phyloP scores from a whole-genome alignment of 176 grass and related monocot species.

The Calamus simplicifolius region DNA sequence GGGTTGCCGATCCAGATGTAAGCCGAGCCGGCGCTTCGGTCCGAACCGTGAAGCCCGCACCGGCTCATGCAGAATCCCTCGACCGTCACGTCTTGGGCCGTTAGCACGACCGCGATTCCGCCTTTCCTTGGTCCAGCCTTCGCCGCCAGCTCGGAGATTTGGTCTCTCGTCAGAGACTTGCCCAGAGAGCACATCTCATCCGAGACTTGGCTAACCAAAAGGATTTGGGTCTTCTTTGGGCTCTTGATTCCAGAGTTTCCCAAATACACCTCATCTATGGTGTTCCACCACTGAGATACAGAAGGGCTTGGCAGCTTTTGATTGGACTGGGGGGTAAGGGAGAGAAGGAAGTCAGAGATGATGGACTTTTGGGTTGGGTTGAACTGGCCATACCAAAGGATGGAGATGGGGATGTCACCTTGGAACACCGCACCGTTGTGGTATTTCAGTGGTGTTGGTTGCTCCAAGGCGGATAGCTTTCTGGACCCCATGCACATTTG shows the following conservation, averaged over 20 bases:
- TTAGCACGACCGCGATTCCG: conserved; percentile 45
- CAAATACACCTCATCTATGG: conserved; percentile 30
- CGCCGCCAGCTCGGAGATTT: conserved; percentile 42
- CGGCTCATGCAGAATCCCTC: conserved; percentile 58
- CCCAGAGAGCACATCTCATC: conserved; percentile 49
- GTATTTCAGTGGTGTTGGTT: conserved; percentile 40
- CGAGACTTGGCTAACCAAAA: conserved; percentile 28
- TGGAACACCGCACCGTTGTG: conserved; percentile 50
- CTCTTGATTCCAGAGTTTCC: background rate
- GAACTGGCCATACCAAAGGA: conserved; percentile 89
- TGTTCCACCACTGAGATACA: conserved; percentile 48
- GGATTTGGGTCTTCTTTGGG: conserved; percentile 18
- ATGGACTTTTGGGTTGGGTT: conserved; percentile 44
- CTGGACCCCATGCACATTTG: conserved; percentile 22
- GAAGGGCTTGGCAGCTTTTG: conserved; percentile 20
- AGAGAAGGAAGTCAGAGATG: conserved; percentile 62
- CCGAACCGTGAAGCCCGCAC: conserved; percentile 46
- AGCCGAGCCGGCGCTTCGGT: conserved; percentile 32
- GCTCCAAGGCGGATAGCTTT: conserved; percentile 42
- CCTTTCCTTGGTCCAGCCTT: conserved; percentile 12
- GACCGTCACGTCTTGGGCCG: conserved; percentile 49
- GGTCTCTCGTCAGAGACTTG: conserved; percentile 29
- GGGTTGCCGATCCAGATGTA: conserved; percentile 18
- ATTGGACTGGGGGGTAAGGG: conserved; percentile 7
- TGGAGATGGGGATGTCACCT: conserved; percentile 48